phyloP scores from a whole-genome alignment of 2,329 filamentous ascomycete genomes.

The Dothistroma septosporum region DNA sequence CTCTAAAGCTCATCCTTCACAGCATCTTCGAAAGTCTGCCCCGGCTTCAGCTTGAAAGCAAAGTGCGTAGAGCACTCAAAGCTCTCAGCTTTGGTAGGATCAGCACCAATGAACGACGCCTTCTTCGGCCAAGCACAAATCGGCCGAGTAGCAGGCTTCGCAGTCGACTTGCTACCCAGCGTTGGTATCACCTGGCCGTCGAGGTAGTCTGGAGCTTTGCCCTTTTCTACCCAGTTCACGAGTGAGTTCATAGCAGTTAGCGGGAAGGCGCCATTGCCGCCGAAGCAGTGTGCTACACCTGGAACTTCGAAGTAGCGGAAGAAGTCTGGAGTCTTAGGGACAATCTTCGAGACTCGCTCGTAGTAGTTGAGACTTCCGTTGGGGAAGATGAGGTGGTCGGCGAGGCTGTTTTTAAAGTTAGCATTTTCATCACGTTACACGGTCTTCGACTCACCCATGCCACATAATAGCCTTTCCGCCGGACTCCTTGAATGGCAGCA shows the following conservation, averaged over 20 bases:
- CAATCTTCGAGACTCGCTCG: conserved; percentile 23
- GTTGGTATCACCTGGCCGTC: conserved; percentile 6
- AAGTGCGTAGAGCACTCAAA: conserved; percentile 20
- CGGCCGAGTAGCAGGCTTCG: background rate
- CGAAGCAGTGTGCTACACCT: conserved; percentile 36
- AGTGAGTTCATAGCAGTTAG: conserved; percentile 14
- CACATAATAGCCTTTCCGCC: conserved; percentile 39
- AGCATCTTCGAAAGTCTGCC: background rate
- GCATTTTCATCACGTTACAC: background rate
- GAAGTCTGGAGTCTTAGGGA: conserved; percentile 28
- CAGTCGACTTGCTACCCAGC: background rate
- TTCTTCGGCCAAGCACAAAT: conserved; percentile 24
- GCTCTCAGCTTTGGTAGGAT: conserved; percentile 14
- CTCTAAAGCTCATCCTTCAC: conserved; percentile 14
- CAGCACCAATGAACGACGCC: conserved; percentile 18
- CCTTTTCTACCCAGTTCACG: conserved; percentile 30
- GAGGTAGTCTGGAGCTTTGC: conserved; percentile 22
- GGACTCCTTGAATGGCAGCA: conserved; percentile 33
- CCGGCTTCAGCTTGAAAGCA: conserved; percentile 4
- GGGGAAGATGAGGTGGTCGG: conserved; percentile 36
- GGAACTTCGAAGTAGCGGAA: conserved; percentile 38
- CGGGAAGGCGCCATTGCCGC: conserved; percentile 29
- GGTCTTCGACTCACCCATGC: conserved; percentile 6
- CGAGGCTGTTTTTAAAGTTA: conserved; percentile 18
- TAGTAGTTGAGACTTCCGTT: conserved; percentile 38